Evolutionary conservation across 345 rosid genomes (phyloP), one percentile per base, ranked within the genome.

Genomic region (Salix arbutifolia): DNA sequence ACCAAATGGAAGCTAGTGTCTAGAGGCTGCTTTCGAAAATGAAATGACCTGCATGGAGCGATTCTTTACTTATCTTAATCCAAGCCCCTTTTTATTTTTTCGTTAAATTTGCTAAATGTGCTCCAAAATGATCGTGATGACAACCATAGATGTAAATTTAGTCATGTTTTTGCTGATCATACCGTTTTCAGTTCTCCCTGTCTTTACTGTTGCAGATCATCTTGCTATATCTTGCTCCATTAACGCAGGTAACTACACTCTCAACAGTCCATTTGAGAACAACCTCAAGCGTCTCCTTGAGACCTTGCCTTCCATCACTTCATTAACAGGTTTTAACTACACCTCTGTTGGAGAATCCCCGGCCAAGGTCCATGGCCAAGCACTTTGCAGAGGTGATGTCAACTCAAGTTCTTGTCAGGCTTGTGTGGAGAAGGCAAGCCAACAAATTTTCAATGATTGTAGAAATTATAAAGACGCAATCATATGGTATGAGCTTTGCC

Each of bases 401-500:
- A 67, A 46, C 75, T 33, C 67, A 21, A 17, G 48, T 8, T 37
- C 30, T 8, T 87, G 87, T 35, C 80, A 40, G 76, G 23, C 16
- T 58, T 87, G 89, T 42, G 52, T 86, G 8, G 31, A 70, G 5
- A 73, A 46, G 19, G 89, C 87, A 70, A 35, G 61, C 8, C 72
- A 65, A 8, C 73, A 70, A 28, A 80, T 87, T 61, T 2, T 72
- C 44, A 6, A 69, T 8, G 7, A 0, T 4, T 84, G 85, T 71
- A 69, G 4, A 5, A 70, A 69, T 3, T 6, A 2, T 19, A n/a
- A 8, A 48, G 79, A 79, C n/a, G 86, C 78, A 8, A 67, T 73
- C 9, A 75, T 83, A 35, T 87, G 87, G 86, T 62, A 80, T 35
- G 86, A 87, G 58, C 37, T 25, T 7, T 87, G 89, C 65, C 84